Conservation (phyloP, 768 basidiomycete species). For the Phlebiopsis gigantea region DNA sequence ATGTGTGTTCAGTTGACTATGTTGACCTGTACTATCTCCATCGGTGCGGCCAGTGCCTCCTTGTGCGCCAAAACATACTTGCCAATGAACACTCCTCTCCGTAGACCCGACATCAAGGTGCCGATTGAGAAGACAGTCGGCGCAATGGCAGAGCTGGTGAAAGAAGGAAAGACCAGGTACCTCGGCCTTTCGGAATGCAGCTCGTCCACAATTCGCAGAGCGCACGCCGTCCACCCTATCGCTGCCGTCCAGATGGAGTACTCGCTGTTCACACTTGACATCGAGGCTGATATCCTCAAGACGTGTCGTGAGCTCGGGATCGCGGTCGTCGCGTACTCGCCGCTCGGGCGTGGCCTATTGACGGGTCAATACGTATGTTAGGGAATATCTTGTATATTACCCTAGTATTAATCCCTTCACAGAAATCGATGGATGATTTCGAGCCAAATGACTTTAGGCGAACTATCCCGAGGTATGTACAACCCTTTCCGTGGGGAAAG, state of each 20-base stretch:
- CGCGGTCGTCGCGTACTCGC: constrained; percentile 29
- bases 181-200: constrained; percentile 34
- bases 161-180: constrained; percentile 30
- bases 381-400: too few relatives aligned
- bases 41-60: background rate
- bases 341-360: constrained; percentile 29
- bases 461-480: constrained; percentile 16
- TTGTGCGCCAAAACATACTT: background rate
- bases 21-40: constrained; percentile 16
- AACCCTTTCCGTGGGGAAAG: too few relatives aligned
- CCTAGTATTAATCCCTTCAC: background rate
- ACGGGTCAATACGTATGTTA: constrained; percentile 26
- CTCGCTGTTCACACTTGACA: constrained; percentile 25
- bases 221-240: constrained; percentile 29
- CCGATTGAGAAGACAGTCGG: constrained; percentile 21
- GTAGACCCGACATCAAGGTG: constrained; percentile 11
- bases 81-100: background rate
- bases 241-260: constrained; percentile 29
- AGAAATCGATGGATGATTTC: constrained; percentile 27
- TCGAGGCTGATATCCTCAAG: constrained; percentile 23
- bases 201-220: constrained; percentile 27
- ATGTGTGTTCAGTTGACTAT: constrained; percentile 5
- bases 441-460: constrained; percentile 23
- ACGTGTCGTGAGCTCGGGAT: constrained; percentile 29
- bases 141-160: constrained; percentile 23